Percentiles rank a stretch among this genome's conserved stretches.
phyloP scores from a whole-genome alignment of 805 yeast species.

The Metschnikowia bowlesiae region DNA sequence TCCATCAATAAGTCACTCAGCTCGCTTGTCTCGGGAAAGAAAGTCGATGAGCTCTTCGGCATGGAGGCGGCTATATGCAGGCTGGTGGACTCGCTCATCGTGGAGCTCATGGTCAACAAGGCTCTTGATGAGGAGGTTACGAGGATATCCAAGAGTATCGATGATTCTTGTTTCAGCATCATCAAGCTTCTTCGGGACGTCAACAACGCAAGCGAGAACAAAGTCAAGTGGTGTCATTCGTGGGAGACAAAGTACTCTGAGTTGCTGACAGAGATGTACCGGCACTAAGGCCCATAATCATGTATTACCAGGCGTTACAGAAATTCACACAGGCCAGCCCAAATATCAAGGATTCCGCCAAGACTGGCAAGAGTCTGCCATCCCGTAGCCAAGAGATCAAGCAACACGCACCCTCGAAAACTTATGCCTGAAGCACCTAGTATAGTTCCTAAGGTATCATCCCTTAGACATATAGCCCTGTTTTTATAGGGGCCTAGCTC shows the following conservation, averaged over 20 bases:
- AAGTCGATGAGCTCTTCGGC: constrained; percentile 45
- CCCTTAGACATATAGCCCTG: no score
- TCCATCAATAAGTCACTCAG: constrained; percentile 60
- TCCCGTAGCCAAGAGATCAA: no score
- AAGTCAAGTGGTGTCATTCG: constrained; percentile 53
- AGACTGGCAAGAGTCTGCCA: no score
- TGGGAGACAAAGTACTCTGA: constrained; percentile 47
- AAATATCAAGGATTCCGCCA: no score
- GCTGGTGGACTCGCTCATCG: constrained; percentile 54
- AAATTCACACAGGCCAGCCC: no score
- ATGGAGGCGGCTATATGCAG: constrained; percentile 42
- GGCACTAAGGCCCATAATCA: neutral
- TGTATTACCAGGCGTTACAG: no score
- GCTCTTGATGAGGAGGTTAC: constrained; percentile 36
- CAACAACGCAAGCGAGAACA: constrained; percentile 48
- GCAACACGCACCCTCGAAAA: no score
- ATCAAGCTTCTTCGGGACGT: constrained; percentile 40
- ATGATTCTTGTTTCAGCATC: constrained; percentile 25
- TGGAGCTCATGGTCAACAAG: constrained; percentile 49
- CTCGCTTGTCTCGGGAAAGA: constrained; percentile 33
- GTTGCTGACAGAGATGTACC: constrained; percentile 16
- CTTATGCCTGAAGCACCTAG: no score
- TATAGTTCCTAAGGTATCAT: no score
- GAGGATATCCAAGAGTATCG: constrained; percentile 21
- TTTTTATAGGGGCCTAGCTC: neutral